Conservation (phyloP, 2,329 filamentous ascomycete species). For the Ophiocordyceps robertsii region DNA sequence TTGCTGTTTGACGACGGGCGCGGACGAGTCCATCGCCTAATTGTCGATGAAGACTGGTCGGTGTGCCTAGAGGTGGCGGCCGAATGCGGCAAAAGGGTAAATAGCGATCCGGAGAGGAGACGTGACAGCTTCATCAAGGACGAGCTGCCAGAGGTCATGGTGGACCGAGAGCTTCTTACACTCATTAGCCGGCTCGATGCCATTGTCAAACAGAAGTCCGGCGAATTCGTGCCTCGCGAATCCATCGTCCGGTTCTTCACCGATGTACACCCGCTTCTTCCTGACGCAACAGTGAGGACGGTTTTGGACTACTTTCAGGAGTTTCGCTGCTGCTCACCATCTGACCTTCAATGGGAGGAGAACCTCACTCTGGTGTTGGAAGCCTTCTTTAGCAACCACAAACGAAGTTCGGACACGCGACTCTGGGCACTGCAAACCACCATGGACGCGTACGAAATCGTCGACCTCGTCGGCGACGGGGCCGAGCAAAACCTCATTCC, state of each 20-base stretch:
- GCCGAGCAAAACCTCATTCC: slow-evolving; percentile 43
- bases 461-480: slow-evolving; percentile 44
- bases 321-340: slow-evolving; percentile 58
- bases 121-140: slow-evolving; percentile 11
- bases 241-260: slow-evolving; percentile 55
- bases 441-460: slow-evolving; percentile 43
- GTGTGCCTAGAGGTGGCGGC: slow-evolving; percentile 44
- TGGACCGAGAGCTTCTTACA: slow-evolving; percentile 27
- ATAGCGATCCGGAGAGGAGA: slow-evolving; percentile 11
- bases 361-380: slow-evolving; percentile 48
- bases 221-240: slow-evolving; percentile 49
- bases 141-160: slow-evolving; percentile 19
- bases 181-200: slow-evolving; percentile 36
- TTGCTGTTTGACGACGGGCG: slow-evolving; percentile 39
- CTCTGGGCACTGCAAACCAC: slow-evolving; percentile 48
- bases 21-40: slow-evolving; percentile 37
- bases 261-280: slow-evolving; percentile 45
- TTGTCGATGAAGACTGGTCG: slow-evolving; percentile 55
- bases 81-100: slow-evolving; percentile 31
- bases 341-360: slow-evolving; percentile 52
- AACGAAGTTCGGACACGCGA: slow-evolving; percentile 47
- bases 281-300: slow-evolving; percentile 48
- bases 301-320: slow-evolving; percentile 56
- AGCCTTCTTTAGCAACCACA: slow-evolving; percentile 49
- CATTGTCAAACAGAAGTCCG: slow-evolving; percentile 27